Evolutionary conservation across 2,329 filamentous ascomycete species (phyloP), one percentile per base, ranked within the genome.

Genomic region (Orbilia blumenaviensis): DNA sequence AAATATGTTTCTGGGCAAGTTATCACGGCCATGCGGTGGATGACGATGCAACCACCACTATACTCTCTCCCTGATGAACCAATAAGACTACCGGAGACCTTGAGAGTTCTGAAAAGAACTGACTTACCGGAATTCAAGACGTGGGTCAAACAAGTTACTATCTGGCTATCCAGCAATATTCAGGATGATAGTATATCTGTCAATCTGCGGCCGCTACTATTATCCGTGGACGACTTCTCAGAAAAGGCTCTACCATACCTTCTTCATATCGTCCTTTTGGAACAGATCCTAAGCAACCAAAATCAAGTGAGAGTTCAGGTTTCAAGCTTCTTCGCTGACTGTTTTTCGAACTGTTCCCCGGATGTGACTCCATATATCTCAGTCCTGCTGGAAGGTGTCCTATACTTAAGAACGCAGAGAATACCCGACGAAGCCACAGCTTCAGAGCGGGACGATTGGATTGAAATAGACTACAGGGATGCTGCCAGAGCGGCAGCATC

Each of bases 401-500:
- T 99, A 1, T 99, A 98, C 81, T 86, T 99, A n/a, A 89, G 93
- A 38, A 93, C 91, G 2, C 94, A 96, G 81, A 86, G 88, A 27
- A 84, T 90, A 12, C 91, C 92, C 0, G 87, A 89, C 10, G 95
- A 99, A 82, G 84, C 85, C 0, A 96, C 92, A 0, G 90, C 92
- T 78, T 90, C 90, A 6, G 92, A 97, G 79, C 88, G 95, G 68
- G 86, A 90, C 58, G 86, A 88, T 60, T 99, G 96, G 96, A 86
- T 99, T 16, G 91, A 96, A 25, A 84, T 98, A 25, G 91, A 98
- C 81, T 91, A 91, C 78, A 82, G 89, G 1, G 84, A 87, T 74
- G 90, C 91, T 23, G 89, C 93, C 0, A 84, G 86, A 25, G 91
- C 93, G 38, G 94, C 94, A 4, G 88, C 89, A 9, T 85, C 85